These are phyloP conservation scores for Tetracladium marchalianum DNA, from an alignment of 495 filamentous ascomycete genomes.

Conservation along the genomic window DNA sequence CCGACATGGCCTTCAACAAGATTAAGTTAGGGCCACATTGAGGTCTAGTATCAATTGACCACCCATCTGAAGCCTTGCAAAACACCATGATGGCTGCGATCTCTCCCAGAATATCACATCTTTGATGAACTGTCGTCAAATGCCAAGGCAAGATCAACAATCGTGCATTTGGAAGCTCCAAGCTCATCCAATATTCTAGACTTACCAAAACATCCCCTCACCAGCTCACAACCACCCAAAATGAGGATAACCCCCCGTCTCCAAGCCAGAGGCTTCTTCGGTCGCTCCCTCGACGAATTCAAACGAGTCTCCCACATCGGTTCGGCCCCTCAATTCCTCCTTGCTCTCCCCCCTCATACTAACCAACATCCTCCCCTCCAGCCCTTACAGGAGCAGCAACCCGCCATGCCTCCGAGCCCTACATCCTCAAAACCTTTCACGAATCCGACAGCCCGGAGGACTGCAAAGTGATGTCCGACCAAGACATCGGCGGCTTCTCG, in stretches of 20 bases:
- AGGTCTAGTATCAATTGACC: too few species aligned
- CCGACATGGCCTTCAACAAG: too few species aligned
- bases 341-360: too few species aligned
- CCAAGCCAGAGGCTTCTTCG: constrained; percentile 18
- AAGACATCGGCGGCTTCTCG: constrained; percentile 78
- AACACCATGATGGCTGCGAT: too few species aligned
- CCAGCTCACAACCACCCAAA: not conserved
- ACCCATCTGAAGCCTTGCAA: too few species aligned
- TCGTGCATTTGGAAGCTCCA: too few species aligned
- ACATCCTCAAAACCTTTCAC: constrained; percentile 56
- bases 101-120: too few species aligned
- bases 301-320: constrained; percentile 15
- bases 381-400: constrained; percentile 18
- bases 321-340: not conserved
- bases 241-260: constrained; percentile 16
- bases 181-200: too few species aligned
- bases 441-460: constrained; percentile 45
- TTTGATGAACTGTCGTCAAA: too few species aligned
- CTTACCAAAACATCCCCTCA: too few species aligned
- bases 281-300: constrained; percentile 22
- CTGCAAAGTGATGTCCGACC: constrained; percentile 81
- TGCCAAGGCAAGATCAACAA: too few species aligned
- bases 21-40: too few species aligned
- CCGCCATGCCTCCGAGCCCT: constrained; percentile 34
- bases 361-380: constrained; percentile 2